Evolutionary conservation across 202 grass and related monocot species (phyloP).

Genomic region (Brachypodium distachyon): DNA sequence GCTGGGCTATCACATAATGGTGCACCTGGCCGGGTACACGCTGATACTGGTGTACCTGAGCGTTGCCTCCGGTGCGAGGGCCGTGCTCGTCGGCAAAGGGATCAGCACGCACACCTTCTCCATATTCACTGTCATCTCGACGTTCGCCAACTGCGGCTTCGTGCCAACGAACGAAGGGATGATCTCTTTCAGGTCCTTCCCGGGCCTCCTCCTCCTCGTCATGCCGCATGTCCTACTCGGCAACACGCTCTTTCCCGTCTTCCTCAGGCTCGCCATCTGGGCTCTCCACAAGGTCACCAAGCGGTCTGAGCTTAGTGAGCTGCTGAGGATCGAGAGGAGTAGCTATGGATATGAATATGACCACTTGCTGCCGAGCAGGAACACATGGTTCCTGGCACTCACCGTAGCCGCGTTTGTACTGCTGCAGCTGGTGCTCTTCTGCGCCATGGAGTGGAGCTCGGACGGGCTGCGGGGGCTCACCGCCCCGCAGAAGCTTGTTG

Average conservation of each 20-base stretch:
- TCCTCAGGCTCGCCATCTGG: slow-evolving; percentile 34
- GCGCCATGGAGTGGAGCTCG: slow-evolving; percentile 63
- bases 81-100: slow-evolving; percentile 36
- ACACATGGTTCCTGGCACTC: slow-evolving; percentile 19
- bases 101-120: slow-evolving; percentile 46
- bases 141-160: slow-evolving; percentile 71
- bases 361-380: slow-evolving; percentile 40
- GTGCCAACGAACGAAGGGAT: slow-evolving; percentile 75
- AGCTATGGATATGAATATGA: slow-evolving; percentile 7
- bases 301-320: slow-evolving; percentile 18
- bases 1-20: slow-evolving; percentile 30
- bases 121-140: slow-evolving; percentile 54
- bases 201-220: slow-evolving; percentile 60
- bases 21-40: slow-evolving; percentile 44
- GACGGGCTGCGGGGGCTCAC: slow-evolving; percentile 36
- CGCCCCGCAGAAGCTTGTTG: slow-evolving; percentile 52
- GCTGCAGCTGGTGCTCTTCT: slow-evolving; percentile 47
- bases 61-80: slow-evolving; percentile 10
- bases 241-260: slow-evolving; percentile 62
- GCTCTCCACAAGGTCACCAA: slow-evolving; percentile 23
- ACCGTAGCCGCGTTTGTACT: slow-evolving; percentile 31
- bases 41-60: slow-evolving; percentile 44
- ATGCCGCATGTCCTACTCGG: slow-evolving; percentile 44
- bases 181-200: slow-evolving; percentile 44
- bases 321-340: neutral